Conservation (phyloP, 2,329 filamentous ascomycete species). For the Pseudonectria buxi region DNA sequence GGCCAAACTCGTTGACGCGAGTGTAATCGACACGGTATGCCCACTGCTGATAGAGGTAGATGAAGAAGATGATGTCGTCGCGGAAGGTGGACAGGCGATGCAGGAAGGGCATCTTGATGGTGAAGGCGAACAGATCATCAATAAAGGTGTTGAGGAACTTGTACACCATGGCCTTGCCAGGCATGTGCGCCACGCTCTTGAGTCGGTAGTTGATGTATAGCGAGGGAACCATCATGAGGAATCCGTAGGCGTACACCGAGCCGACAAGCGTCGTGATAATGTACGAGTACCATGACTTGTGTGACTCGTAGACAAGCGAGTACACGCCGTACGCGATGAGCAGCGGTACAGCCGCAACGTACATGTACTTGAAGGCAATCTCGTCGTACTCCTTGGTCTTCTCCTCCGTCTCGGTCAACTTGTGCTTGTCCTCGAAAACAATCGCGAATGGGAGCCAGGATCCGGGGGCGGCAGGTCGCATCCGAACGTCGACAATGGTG, state of each 20-base stretch:
- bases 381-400: conserved; percentile 98
- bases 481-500: conserved; percentile 81
- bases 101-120: conserved; percentile 96
- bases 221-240: conserved; percentile 97
- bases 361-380: conserved; percentile 96
- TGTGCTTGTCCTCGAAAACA: conserved; percentile 92
- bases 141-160: conserved; percentile 99
- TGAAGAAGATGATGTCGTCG: conserved; percentile 96
- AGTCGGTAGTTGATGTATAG: conserved; percentile 99
- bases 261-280: conserved; percentile 92
- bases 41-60: conserved; percentile 93
- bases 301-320: conserved; percentile 83
- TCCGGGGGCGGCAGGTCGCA: conserved; percentile 61
- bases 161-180: conserved; percentile 92
- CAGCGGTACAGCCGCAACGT: conserved; percentile 82
- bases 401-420: conserved; percentile 88
- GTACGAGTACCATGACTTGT: conserved; percentile 98
- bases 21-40: conserved; percentile 88
- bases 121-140: conserved; percentile 96
- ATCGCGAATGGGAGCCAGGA: conserved; percentile 73
- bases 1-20: conserved; percentile 94
- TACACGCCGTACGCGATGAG: conserved; percentile 85
- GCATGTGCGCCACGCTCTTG: conserved; percentile 95
- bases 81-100: conserved; percentile 87
- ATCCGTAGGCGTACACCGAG: conserved; percentile 95